These are phyloP conservation scores for Suillus weaverae DNA, from an alignment of 768 basidiomycete genomes.

Conservation along the genomic window DNA sequence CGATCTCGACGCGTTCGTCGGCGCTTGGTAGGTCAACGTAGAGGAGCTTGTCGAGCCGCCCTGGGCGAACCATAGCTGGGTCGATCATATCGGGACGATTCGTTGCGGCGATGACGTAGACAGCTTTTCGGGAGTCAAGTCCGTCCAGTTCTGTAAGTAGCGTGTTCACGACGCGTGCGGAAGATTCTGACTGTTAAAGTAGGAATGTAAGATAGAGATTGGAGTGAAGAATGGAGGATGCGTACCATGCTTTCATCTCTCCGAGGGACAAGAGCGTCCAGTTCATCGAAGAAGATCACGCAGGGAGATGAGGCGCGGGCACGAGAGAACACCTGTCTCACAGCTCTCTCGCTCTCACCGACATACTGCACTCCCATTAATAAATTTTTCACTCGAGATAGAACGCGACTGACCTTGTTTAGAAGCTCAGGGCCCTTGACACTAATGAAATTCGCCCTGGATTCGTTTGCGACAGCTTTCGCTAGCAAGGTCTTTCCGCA, in stretches of 20 bases:
- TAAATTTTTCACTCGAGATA: neutral
- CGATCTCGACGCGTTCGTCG: conserved; percentile 78
- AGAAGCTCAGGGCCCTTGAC: conserved; percentile 96
- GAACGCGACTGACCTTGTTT: conserved; percentile 69
- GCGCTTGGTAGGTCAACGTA: conserved; percentile 86
- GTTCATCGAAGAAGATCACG: conserved; percentile 93
- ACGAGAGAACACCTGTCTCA: conserved; percentile 91
- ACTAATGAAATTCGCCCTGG: conserved; percentile 93
- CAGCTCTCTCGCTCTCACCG: conserved; percentile 94
- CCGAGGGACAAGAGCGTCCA: conserved; percentile 88
- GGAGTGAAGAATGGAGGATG: conserved; percentile 8
- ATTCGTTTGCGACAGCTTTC: conserved; percentile 97
- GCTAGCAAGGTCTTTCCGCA: conserved; percentile 98
- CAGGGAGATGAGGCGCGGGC: conserved; percentile 94
- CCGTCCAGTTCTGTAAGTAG: conserved; percentile 93
- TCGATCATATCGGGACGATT: conserved; percentile 98
- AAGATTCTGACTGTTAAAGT: conserved; percentile 76
- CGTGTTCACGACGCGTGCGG: conserved; percentile 88
- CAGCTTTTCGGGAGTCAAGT: conserved; percentile 79
- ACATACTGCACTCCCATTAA: conserved; percentile 65
- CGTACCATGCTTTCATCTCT: conserved; percentile 86
- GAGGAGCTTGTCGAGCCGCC: conserved; percentile 88
- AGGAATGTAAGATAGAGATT: neutral
- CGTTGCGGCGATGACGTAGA: conserved; percentile 93
- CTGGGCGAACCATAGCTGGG: conserved; percentile 97